phyloP scores from a whole-genome alignment of 2,329 filamentous ascomycete genomes.

The Hymenoscyphus fraxineus region DNA sequence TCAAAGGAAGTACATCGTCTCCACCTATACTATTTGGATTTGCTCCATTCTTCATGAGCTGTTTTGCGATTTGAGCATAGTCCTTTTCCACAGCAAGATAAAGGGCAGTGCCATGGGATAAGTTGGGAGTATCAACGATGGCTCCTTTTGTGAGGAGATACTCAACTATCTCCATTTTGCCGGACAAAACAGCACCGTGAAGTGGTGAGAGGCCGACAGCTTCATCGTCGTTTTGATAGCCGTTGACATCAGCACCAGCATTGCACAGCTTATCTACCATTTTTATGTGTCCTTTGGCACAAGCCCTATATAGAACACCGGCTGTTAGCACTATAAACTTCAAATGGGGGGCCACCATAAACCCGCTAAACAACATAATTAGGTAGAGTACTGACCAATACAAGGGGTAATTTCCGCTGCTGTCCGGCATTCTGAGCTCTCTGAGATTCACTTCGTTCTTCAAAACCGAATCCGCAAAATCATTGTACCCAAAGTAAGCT shows the following conservation, averaged over 20 bases:
- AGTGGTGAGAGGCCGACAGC: constrained; percentile 1
- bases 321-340: no score
- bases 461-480: background rate
- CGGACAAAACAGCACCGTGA: constrained; percentile 2
- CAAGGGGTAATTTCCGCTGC: background rate
- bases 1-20: background rate
- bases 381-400: background rate
- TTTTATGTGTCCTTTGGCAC: background rate
- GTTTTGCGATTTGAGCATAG: background rate
- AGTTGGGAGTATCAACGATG: background rate
- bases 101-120: background rate
- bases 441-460: background rate
- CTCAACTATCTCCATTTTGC: constrained; percentile 5
- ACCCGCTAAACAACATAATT: no score
- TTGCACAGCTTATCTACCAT: constrained; percentile 4
- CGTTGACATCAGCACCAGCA: constrained; percentile 7
- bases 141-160: constrained; percentile 1
- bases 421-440: background rate
- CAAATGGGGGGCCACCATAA: no score
- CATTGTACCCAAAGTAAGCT: constrained; percentile 6
- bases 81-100: background rate
- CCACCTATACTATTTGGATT: constrained; percentile 3
- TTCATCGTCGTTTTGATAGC: background rate
- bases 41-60: constrained; percentile 1
- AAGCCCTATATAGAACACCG: background rate